Conservation (phyloP, 1,284 basidiomycete genomes). For the Volvariella volvacea region DNA sequence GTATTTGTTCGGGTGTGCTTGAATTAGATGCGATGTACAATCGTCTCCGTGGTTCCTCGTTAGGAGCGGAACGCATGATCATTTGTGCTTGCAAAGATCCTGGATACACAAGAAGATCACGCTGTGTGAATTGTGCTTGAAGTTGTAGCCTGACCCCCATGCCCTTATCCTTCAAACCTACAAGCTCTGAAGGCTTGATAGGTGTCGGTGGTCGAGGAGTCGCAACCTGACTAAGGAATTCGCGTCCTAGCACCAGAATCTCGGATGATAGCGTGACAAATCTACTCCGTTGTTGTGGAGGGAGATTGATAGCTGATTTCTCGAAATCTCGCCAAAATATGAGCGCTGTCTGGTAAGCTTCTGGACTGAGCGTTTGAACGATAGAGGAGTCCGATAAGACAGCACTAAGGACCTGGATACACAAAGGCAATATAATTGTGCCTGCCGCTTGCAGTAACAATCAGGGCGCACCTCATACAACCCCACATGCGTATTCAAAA, state of each 20-base stretch:
- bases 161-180: constrained; percentile 62
- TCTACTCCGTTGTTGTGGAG: constrained; percentile 66
- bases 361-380: constrained; percentile 53
- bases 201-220: constrained; percentile 55
- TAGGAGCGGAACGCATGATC: constrained; percentile 83
- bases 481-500: constrained; percentile 92
- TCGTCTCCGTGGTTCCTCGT: constrained; percentile 74
- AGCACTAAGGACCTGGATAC: constrained; percentile 49
- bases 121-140: constrained; percentile 69
- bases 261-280: constrained; percentile 93
- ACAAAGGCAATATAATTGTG: neutral
- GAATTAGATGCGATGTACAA: constrained; percentile 75
- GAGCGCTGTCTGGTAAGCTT: constrained; percentile 78
- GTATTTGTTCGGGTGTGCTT: constrained; percentile 63
- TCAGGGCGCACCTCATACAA: constrained; percentile 72
- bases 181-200: constrained; percentile 60
- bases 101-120: constrained; percentile 70
- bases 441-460: constrained; percentile 3
- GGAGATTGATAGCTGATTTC: constrained; percentile 91
- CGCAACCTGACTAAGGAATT: constrained; percentile 70
- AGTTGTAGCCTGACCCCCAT: constrained; percentile 63
- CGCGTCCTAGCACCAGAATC: constrained; percentile 83
- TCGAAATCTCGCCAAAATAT: constrained; percentile 98
- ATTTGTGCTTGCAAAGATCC: constrained; percentile 87
- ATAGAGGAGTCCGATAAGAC: constrained; percentile 61